Base-by-base conservation (phyloP, 768 basidiomycete species). In the Kwoniella sp. region DNA sequence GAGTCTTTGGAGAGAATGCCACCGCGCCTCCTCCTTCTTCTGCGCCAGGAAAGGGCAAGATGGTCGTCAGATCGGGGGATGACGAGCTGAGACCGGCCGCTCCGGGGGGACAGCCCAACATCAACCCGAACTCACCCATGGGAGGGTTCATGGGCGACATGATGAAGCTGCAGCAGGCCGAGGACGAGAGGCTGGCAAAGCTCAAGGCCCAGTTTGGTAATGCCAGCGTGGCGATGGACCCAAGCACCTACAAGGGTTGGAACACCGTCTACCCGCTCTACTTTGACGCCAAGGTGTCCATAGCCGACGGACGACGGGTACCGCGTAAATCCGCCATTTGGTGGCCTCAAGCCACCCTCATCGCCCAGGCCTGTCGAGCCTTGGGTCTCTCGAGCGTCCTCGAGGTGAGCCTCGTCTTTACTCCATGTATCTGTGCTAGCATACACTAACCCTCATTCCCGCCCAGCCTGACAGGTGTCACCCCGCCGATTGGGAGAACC, bases 401-500 rank as follows among this genome's bases (percentile, higher is more conserved):
- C 62, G 91, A 98, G 77, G 88, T 89, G 31, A 48, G 75, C 63
- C 23, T n/a, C 10, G 43, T 31, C n/a, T n/a, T 41, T 7, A 41
- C 17, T 8, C 20, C 6, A 41, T 41, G 22, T 6, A 10, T 41
- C 9, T 41, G 37, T n/a, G n/a, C n/a, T n/a, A n/a, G n/a, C n/a
- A n/a, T n/a, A n/a, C n/a, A n/a, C n/a, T n/a, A n/a, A n/a, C n/a
- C n/a, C n/a, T n/a, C n/a, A n/a, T n/a, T n/a, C 9, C 32, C 34
- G 0, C 9, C n/a, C 53, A 79, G 77, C 73, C 76, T 22, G 81
- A 82, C 67, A 96, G 92, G 74, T 78, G 82, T 23, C 93, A 99
- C 67, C 93, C 93, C 10, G 82, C 88, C 45, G 93, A 99, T 73
- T 99, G 93, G 93, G 92, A 88, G 68, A 99, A 99, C 72, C 93